Base-by-base conservation (phyloP, 169 alveolate genomes). In the Miamiensis avidus region DNA sequence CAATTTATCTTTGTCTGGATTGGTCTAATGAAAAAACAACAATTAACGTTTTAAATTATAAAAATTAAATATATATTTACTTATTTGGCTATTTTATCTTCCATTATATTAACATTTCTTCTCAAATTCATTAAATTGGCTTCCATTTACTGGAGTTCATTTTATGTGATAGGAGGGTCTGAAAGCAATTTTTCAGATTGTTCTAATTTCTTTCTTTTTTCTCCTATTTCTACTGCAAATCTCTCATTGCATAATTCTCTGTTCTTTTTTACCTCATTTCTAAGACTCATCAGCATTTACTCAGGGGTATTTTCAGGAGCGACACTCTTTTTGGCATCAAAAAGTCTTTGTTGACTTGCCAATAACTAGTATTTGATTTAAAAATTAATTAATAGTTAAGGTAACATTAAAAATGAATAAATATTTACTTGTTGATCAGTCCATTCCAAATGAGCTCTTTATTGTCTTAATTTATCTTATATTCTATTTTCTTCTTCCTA, bases 241-340 rank as follows among this genome's bases (percentile, higher is more conserved):
- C 90, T 86, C 77, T 79, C 82, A 33, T 75, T 86, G 20, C 73
- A 75, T 1, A 81, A 32, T 81, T 86, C 87, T 81, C 90, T 81
- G 65, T 86, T 86, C 34, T 75, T 86, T 32, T 86, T 81, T n/a
- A 86, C 87, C 65, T 86, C 90, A 75, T 34, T 81, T 81, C 90
- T 86, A 34, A 86, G 69, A 4, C 77, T 74, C 79, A 77, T n/a
- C 26, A 86, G 75, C 90, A 86, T 86, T 76, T 86, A 65, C 64
- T 86, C 90, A 49, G 90, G 87, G n/a, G 90, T 75, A 74, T 86
- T 86, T n/a, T 81, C 78, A 31, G 90, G 87, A n/a, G 82, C 78
- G 28, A 86, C 30, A 28, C 87, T 81, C 32, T 86, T 86, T 65
- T 86, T 49, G 65, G 90, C 87, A 81, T 86, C 90, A 4, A 86